Conservation (phyloP, 2,329 filamentous ascomycete genomes). For the Celoporthe dispersa region DNA sequence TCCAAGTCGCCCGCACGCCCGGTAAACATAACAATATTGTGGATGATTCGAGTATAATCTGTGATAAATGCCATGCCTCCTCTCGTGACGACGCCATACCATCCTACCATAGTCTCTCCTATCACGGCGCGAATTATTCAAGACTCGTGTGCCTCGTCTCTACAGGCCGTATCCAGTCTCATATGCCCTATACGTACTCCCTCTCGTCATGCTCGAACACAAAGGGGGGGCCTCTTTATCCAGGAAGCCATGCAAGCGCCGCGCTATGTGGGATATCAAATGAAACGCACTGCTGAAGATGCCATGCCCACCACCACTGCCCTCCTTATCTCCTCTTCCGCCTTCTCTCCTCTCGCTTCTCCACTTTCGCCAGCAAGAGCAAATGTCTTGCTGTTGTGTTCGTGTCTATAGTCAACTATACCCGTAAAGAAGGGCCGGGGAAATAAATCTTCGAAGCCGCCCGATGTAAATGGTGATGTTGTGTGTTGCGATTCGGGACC, state of each 20-base stretch:
- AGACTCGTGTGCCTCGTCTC: background rate
- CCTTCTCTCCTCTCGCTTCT: background rate
- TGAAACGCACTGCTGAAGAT: slow-evolving; percentile 25
- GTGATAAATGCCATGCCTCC: background rate
- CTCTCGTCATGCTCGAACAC: background rate
- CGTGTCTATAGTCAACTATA: slow-evolving; percentile 14
- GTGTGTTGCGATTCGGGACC: slow-evolving; percentile 10
- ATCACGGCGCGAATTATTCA: background rate
- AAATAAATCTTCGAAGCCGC: slow-evolving; percentile 17
- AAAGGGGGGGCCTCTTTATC: slow-evolving; percentile 19
- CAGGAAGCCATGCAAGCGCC: slow-evolving; percentile 25
- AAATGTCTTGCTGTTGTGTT: slow-evolving; percentile 12
- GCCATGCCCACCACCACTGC: slow-evolving; percentile 1
- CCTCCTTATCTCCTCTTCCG: too few relatives aligned
- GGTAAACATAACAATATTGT: background rate
- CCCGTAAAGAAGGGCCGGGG: slow-evolving; percentile 6
- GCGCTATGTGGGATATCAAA: slow-evolving; percentile 30
- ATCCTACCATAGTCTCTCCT: background rate
- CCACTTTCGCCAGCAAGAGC: slow-evolving; percentile 20
- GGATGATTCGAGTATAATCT: background rate
- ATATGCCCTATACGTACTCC: background rate
- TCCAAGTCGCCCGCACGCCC: background rate
- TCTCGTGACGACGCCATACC: background rate
- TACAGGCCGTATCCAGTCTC: background rate
- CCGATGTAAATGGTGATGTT: background rate